Base-by-base conservation (phyloP, 169 alveolate genomes). In the Plasmodium ovale region DNA sequence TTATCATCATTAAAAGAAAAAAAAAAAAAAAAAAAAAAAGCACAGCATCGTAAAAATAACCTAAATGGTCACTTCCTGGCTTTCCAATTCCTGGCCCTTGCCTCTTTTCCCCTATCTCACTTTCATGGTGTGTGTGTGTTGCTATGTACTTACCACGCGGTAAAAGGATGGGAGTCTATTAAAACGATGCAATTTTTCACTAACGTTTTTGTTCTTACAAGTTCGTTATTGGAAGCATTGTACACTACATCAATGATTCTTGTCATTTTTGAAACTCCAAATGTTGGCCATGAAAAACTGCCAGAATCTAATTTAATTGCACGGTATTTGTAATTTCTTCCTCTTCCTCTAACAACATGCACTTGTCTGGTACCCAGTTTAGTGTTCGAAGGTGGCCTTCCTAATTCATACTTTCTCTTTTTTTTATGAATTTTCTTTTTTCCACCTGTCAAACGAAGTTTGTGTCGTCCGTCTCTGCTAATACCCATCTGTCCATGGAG, bases 381-480 rank as follows among this genome's bases (percentile, higher is more conserved):
- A 87, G 99, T 98, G 92, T 96, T 96, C 64, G 99, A 97, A 25
- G 99, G 96, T 53, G 99, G 99, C 89, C 99, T 96, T 62, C 99
- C 99, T 97, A 98, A 95, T 93, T 98, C 99, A 94, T 94, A 98
- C 96, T 98, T 98, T 88, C 99, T 95, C 97, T 99, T 99, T 97
- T 99, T 98, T 94, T 98, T 95, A 96, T 98, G 99, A 73, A 98
- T 96, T 91, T 99, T 99, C 97, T 97, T 97, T 72, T 99, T 98
- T 39, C 99, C 99, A 88, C 99, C 99, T 54, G 99, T 98, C 85
- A 96, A 95, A 93, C 99, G 98, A 94, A 98, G 97, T 94, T 99
- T 99, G 96, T 98, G 99, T 92, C 99, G 97, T 73, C 99, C 96
- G 95, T 98, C 99, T 91, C 99, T 95, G 51, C 99, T 95, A 93